Base-by-base conservation (phyloP, 305 asterid genomes). In the Rubia balearica region DNA sequence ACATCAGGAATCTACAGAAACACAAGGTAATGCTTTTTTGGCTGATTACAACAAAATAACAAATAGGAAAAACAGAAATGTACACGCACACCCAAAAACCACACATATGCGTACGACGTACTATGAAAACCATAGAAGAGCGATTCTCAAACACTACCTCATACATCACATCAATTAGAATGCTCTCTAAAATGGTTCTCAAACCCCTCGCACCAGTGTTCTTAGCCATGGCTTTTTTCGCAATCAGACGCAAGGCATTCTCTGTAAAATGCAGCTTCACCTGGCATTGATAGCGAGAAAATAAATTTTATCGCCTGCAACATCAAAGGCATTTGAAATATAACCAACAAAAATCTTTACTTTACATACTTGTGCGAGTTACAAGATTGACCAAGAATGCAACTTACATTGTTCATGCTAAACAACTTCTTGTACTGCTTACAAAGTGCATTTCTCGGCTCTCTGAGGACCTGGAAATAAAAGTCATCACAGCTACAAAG, bases 131-230 rank as follows among this genome's bases (percentile, higher is more conserved):
- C 56, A 36, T 7, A 4, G 16, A 43, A 45, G 3, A 19, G 64
- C 19, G 36, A 30, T 36, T 36, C 55, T 61, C 36, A 46, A 38
- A 69, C 60, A n/a, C 67, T 90, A 92, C 96, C 98, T 92, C 98
- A 66, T 87, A 92, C 98, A 92, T 92, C 65, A 92, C 84, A 70
- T 92, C 95, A 56, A 90, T 92, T 74, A 92, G 85, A 73, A 90
- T 90, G 86, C 73, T 82, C 80, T 92, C 98, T 51, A 92, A 77
- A 71, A 90, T 87, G 77, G 92, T 89, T 86, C 98, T 88, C 79
- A 92, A 79, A 65, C 98, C 96, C 82, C 98, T 87, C 7, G 98
- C 98, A 73, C 98, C 96, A 24, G 98, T 92, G 68, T 90, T 88
- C 81, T 92, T 92, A n/a, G 82, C 80, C 87, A 83, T 86, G 60